Evolutionary conservation across 2,329 filamentous ascomycete species (phyloP).

Genomic region (Keithomyces neogunnii): DNA sequence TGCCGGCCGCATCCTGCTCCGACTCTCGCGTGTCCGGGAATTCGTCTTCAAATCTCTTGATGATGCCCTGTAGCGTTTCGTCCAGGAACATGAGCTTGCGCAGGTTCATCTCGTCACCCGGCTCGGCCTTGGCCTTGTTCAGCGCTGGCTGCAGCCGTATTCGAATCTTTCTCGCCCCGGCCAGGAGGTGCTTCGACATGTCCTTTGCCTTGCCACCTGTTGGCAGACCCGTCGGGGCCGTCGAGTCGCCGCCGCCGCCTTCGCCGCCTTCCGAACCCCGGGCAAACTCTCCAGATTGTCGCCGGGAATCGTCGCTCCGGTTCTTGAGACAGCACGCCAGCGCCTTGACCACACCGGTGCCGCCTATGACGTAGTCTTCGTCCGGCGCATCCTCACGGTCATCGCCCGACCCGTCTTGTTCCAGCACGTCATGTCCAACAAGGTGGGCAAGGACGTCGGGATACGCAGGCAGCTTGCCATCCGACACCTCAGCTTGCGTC

Average conservation of each 20-base stretch:
- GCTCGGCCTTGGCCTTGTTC: conserved; percentile 59
- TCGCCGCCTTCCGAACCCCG: conserved; percentile 39
- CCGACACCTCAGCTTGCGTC: conserved; percentile 20
- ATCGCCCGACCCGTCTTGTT: conserved; percentile 44
- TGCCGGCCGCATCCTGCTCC: neutral
- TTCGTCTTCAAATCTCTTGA: conserved; percentile 91
- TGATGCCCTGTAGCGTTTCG: conserved; percentile 80
- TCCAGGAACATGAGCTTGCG: conserved; percentile 83
- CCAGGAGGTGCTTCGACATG: conserved; percentile 84
- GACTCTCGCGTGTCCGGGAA: conserved; percentile 73
- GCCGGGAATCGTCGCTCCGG: conserved; percentile 52
- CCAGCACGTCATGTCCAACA: conserved; percentile 58
- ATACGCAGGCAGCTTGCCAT: conserved; percentile 32
- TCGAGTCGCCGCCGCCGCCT: conserved; percentile 30
- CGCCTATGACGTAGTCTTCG: conserved; percentile 92
- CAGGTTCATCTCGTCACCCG: conserved; percentile 67
- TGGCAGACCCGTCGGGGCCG: conserved; percentile 31
- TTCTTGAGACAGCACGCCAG: conserved; percentile 85
- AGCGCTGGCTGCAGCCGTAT: conserved; percentile 75
- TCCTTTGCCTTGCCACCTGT: conserved; percentile 64
- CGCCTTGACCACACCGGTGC: conserved; percentile 90
- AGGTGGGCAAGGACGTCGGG: conserved; percentile 83
- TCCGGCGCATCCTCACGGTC: conserved; percentile 67
- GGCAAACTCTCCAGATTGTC: conserved; percentile 43
- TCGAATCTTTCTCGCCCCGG: conserved; percentile 83